Conservation (phyloP, 805 yeast genomes). For the Blastobotrys parvus region DNA sequence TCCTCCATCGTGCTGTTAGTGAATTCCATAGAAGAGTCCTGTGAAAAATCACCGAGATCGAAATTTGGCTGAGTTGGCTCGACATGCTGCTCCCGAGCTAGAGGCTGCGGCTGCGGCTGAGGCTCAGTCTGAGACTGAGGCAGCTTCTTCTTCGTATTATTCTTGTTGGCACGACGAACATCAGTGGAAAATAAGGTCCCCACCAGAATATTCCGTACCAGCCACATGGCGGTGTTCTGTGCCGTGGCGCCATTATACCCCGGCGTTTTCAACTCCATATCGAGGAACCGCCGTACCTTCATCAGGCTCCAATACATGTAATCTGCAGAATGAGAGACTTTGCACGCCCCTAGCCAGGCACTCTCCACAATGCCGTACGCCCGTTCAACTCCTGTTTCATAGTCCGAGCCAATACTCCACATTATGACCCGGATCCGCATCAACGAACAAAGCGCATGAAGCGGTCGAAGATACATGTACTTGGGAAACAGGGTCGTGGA, state of each 20-base stretch:
- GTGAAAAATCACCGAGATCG: too few species aligned
- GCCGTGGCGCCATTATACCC: neutral
- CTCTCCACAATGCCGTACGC: conserved; percentile 15
- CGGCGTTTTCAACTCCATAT: neutral
- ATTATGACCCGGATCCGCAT: conserved; percentile 10
- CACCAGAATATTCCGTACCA: neutral
- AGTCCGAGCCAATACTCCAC: neutral
- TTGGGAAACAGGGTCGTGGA: conserved; percentile 10
- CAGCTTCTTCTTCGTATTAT: too few species aligned
- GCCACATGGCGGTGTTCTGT: neutral
- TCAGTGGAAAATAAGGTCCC: neutral
- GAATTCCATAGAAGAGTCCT: neutral
- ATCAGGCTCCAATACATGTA: neutral
- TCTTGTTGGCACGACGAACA: too few species aligned
- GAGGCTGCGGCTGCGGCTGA: too few species aligned
- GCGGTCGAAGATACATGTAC: conserved; percentile 15
- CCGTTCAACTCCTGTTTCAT: conserved; percentile 21
- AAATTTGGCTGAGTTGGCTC: too few species aligned
- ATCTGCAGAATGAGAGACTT: neutral
- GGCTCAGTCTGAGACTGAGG: too few species aligned
- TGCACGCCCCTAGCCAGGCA: conserved; percentile 20
- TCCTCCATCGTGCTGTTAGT: neutral
- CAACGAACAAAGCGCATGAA: conserved; percentile 14
- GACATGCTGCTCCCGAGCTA: too few species aligned
- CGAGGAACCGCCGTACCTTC: neutral